phyloP scores from a whole-genome alignment of 176 grass and related monocot genomes.

The Thalia dealbata region DNA sequence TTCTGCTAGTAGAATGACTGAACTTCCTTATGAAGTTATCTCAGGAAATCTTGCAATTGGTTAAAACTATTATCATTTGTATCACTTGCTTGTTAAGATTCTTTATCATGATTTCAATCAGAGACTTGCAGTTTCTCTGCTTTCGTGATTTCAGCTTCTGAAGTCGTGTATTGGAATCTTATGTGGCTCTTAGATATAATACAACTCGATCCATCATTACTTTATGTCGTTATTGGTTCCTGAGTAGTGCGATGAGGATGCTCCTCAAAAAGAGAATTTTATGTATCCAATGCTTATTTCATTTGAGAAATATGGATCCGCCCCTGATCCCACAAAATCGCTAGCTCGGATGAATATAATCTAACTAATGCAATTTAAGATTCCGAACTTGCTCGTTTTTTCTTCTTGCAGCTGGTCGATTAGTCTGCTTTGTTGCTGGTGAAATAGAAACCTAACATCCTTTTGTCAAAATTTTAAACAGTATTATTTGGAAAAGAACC shows the following conservation, averaged over 20 bases:
- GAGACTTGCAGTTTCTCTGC: background rate
- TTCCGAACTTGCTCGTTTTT: background rate
- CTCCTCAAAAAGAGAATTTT: background rate
- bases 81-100: background rate
- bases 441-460: background rate
- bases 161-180: no score
- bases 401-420: background rate
- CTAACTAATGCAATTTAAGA: background rate
- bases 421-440: background rate
- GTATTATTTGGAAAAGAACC: slow-evolving; percentile 99
- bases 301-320: background rate
- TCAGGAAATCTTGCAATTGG: background rate
- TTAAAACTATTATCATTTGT: background rate
- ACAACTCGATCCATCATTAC: no score
- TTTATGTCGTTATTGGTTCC: background rate
- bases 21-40: background rate
- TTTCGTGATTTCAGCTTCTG: no score
- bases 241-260: background rate
- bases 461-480: slow-evolving; percentile 28
- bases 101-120: no score
- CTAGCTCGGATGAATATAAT: background rate
- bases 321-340: background rate
- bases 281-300: background rate
- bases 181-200: no score
- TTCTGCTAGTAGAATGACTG: background rate